A percentile compares a stretch with the other conserved stretches of the same genome.
These are phyloP conservation scores for Talaromyces proteolyticus DNA, from an alignment of 495 filamentous ascomycete genomes.

Conservation along the genomic window DNA sequence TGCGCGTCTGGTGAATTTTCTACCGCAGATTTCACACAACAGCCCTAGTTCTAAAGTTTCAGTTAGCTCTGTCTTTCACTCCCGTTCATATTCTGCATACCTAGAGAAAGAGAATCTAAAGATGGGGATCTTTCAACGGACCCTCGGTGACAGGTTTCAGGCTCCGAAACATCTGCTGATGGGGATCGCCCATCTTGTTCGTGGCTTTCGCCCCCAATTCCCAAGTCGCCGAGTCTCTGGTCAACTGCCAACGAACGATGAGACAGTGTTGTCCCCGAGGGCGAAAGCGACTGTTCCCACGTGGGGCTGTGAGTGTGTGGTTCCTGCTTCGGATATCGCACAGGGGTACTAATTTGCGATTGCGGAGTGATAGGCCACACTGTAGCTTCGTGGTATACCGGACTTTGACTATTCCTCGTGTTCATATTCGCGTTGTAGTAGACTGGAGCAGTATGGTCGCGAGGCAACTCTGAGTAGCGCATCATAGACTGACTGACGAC, in stretches of 20 bases:
- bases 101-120: background rate
- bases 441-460: background rate
- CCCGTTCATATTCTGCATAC: too few relatives aligned
- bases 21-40: constrained; percentile 70
- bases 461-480: background rate
- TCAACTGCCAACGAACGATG: background rate
- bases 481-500: background rate
- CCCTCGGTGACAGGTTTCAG: background rate
- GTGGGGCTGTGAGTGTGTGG: background rate
- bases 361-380: constrained; percentile 5
- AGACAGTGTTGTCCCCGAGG: background rate
- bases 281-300: background rate
- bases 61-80: too few relatives aligned
- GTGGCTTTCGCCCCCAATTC: background rate
- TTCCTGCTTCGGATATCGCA: background rate
- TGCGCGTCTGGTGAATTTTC: constrained; percentile 79
- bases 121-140: background rate
- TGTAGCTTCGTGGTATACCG: background rate
- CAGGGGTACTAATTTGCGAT: background rate
- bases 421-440: background rate
- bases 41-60: constrained; percentile 38
- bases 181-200: background rate
- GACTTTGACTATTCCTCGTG: background rate
- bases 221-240: background rate
- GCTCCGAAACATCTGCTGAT: background rate